phyloP scores from a whole-genome alignment of 202 grass and related monocot genomes.

The Setaria viridis region DNA sequence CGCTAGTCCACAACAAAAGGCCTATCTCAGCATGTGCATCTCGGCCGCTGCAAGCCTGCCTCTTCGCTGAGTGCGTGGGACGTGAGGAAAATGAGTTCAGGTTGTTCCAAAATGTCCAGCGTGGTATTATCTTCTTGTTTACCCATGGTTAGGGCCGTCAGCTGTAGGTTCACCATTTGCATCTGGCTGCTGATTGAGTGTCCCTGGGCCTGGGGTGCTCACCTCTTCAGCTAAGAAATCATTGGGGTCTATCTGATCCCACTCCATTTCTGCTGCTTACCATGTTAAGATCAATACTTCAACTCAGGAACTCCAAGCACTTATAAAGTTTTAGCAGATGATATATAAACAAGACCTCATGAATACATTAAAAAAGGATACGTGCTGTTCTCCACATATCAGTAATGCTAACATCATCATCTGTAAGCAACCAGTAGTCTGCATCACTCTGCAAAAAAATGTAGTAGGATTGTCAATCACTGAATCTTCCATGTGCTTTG shows the following conservation, averaged over 20 bases:
- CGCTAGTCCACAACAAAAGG: slow-evolving; percentile 20
- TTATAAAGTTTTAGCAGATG: slow-evolving; percentile 32
- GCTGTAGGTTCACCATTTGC: slow-evolving; percentile 28
- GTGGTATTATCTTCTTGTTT: slow-evolving; percentile 4
- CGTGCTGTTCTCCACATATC: slow-evolving; percentile 76
- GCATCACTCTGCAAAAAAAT: slow-evolving; percentile 69
- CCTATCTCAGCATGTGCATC: not conserved
- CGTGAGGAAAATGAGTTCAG: not conserved
- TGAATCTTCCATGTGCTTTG: not conserved
- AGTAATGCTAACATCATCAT: slow-evolving; percentile 65
- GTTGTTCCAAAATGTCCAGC: slow-evolving; percentile 12
- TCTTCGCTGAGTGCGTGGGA: not conserved
- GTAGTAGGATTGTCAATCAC: slow-evolving; percentile 11
- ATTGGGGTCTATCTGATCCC: slow-evolving; percentile 53
- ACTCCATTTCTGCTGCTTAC: slow-evolving; percentile 58
- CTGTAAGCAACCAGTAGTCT: slow-evolving; percentile 88
- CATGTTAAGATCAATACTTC: slow-evolving; percentile 59
- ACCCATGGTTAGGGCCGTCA: slow-evolving; percentile 44
- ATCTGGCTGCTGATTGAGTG: slow-evolving; percentile 31
- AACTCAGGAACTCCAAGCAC: slow-evolving; percentile 29
- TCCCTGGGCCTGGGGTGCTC: slow-evolving; percentile 34
- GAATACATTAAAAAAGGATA: slow-evolving; percentile 68
- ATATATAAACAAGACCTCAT: slow-evolving; percentile 39
- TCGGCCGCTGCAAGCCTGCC: not conserved
- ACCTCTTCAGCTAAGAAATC: slow-evolving; percentile 63